Evolutionary conservation across 805 yeast genomes (phyloP).

Genomic region (Sugiyamaella qingdaonensis): DNA sequence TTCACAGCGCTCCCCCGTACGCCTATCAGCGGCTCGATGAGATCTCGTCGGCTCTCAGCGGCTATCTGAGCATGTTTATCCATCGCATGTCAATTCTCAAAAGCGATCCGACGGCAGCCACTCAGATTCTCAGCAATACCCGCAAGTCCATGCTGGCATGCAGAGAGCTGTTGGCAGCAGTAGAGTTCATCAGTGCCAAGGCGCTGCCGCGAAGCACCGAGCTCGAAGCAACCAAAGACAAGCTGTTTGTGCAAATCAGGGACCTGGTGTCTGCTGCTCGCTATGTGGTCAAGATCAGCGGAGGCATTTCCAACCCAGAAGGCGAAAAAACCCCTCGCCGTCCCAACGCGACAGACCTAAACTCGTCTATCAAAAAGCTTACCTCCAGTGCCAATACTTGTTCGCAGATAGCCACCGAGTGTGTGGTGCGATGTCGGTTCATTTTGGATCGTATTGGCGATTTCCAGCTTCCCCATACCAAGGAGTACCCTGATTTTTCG

Average conservation of each 20-base stretch:
- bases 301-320: constrained; percentile 5
- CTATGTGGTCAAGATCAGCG: constrained; percentile 29
- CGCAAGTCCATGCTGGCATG: constrained; percentile 38
- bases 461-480: constrained; percentile 25
- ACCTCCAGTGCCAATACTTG: constrained; percentile 31
- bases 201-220: constrained; percentile 27
- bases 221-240: constrained; percentile 33
- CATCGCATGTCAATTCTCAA: constrained; percentile 27
- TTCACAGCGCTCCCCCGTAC: constrained; percentile 25
- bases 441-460: constrained; percentile 30
- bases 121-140: constrained; percentile 33
- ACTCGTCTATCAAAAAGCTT: constrained; percentile 23
- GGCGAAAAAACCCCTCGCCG: background rate
- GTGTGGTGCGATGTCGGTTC: constrained; percentile 29
- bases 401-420: constrained; percentile 32
- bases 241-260: constrained; percentile 32
- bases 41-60: constrained; percentile 32
- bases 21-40: constrained; percentile 35
- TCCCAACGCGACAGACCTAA: background rate
- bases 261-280: constrained; percentile 35
- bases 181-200: constrained; percentile 30
- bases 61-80: constrained; percentile 33
- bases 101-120: constrained; percentile 28
- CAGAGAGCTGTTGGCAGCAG: constrained; percentile 36
- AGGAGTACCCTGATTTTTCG: constrained; percentile 30